phyloP scores from a whole-genome alignment of 164 flowering plant genomes.

The Amborella trichopoda region DNA sequence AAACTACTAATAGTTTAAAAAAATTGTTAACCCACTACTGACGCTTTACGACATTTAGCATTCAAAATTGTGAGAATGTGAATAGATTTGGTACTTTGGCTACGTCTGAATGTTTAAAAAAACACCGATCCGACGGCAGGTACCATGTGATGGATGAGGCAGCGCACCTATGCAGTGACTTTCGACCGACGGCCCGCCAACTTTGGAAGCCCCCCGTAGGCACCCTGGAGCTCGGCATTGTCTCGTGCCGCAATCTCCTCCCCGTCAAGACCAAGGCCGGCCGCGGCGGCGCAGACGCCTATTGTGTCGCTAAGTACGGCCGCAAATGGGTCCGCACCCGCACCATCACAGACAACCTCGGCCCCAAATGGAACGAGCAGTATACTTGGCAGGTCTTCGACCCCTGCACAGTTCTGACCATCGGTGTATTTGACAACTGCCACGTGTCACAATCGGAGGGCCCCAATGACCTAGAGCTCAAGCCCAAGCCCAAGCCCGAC shows the following conservation, averaged over 20 bases:
- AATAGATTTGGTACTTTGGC: too few relatives aligned
- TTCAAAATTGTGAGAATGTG: too few relatives aligned
- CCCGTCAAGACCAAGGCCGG: constrained; percentile 60
- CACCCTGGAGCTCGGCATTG: constrained; percentile 61
- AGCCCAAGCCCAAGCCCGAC: constrained; percentile 35
- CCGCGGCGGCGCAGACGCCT: constrained; percentile 71
- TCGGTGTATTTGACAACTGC: constrained; percentile 65
- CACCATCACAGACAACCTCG: constrained; percentile 44
- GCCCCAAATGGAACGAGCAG: constrained; percentile 92
- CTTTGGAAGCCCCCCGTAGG: constrained; percentile 84
- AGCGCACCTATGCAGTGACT: constrained; percentile 66
- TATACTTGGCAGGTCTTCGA: constrained; percentile 88
- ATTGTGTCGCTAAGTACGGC: constrained; percentile 79
- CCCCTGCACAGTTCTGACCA: constrained; percentile 68
- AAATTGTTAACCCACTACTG: too few relatives aligned
- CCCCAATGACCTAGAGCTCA: constrained; percentile 18
- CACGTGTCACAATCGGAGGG: too few relatives aligned
- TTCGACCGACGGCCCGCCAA: constrained; percentile 80
- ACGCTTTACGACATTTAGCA: too few relatives aligned
- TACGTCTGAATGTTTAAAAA: too few relatives aligned
- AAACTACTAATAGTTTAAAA: too few relatives aligned
- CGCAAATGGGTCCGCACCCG: constrained; percentile 82
- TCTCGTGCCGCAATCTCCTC: constrained; percentile 52
- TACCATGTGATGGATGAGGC: constrained; percentile 95
- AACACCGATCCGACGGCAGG: too few relatives aligned